These are phyloP conservation scores for Basipetospora chlamydospora DNA, from an alignment of 2,329 filamentous ascomycete species.

Conservation along the genomic window DNA sequence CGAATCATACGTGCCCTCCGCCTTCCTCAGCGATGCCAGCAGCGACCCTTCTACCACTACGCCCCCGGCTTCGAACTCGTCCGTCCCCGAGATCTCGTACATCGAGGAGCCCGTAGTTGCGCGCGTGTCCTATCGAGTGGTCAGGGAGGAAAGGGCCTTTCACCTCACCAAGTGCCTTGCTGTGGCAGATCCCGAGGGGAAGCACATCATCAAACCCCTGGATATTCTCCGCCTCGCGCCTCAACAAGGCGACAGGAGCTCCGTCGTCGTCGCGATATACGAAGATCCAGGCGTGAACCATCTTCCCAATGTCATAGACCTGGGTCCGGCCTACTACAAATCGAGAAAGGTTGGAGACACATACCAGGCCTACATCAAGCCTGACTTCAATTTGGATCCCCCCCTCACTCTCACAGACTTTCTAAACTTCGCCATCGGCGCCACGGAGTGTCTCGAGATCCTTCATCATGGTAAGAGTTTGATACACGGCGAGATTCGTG, in stretches of 20 bases:
- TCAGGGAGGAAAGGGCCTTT: conserved; percentile 77
- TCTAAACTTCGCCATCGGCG: conserved; percentile 81
- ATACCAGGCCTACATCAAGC: conserved; percentile 28
- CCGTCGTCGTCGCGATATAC: conserved; percentile 70
- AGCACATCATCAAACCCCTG: conserved; percentile 67
- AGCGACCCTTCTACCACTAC: conserved; percentile 23
- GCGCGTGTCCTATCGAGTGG: conserved; percentile 64
- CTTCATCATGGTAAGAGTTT: conserved; percentile 80
- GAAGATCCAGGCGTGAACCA: conserved; percentile 64
- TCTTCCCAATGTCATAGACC: conserved; percentile 53
- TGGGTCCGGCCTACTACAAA: conserved; percentile 62
- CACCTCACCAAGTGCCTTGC: conserved; percentile 64
- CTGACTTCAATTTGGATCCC: conserved; percentile 33
- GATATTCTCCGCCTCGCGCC: conserved; percentile 61
- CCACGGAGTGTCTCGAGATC: conserved; percentile 72
- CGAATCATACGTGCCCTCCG: conserved; percentile 22
- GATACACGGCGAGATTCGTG: conserved; percentile 81
- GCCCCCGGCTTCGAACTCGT: conserved; percentile 15
- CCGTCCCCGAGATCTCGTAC: conserved; percentile 34
- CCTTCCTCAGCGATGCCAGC: conserved; percentile 21
- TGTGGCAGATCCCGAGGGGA: conserved; percentile 55
- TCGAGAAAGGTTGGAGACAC: conserved; percentile 36
- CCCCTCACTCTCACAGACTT: conserved; percentile 62
- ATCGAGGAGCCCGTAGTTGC: conserved; percentile 59
- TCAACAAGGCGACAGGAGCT: conserved; percentile 51